Evolutionary conservation across 352 stramenopile species (phyloP), one percentile per base, ranked within the genome.

Genomic region (Peronosclerospora sorghi): DNA sequence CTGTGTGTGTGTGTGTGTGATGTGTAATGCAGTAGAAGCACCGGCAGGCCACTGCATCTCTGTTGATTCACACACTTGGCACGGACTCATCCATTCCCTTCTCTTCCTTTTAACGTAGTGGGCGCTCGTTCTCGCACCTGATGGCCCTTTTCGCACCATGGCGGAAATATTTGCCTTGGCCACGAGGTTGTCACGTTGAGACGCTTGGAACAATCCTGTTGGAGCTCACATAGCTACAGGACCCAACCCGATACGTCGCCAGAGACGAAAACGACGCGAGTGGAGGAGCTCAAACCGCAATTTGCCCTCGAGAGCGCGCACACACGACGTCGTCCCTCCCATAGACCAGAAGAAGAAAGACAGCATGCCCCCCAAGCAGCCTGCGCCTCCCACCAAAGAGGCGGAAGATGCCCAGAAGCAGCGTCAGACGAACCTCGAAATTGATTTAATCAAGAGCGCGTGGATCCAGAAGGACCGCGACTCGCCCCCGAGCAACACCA

Each of bases 381-480:
- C 57, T 7, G 62, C 60, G 41, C 43, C 56, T n/a, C 30, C 52
- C 26, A 54, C 47, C 5, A 59, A 66, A 26, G 48, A 62, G 35
- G 59, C 59, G 8, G 56, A 63, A 23, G 63, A 65, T 44, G 54
- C 63, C 15, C 63, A 73, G 54, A 73, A 77, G 56, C 59, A 73
- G 59, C 68, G 66, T 34, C 66, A 77, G 62, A 77, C 59, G 18
- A 77, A 77, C 62, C 66, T 77, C 37, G 66, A 77, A 57, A 77
- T 77, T 50, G 66, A 77, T 45, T 44, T 77, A 27, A 62, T 77
- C 51, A 77, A 77, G 62, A 73, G 62, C 10, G 66, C 66, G 1
- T 73, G 62, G 66, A 77, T 77, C 47, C 66, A 68, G 35, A 77
- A 77, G 51, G 66, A 77, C 56, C 66, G 66, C 34, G 66, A 77